Conservation (phyloP, 2,329 filamentous ascomycete species). For the Penicillium sp. region DNA sequence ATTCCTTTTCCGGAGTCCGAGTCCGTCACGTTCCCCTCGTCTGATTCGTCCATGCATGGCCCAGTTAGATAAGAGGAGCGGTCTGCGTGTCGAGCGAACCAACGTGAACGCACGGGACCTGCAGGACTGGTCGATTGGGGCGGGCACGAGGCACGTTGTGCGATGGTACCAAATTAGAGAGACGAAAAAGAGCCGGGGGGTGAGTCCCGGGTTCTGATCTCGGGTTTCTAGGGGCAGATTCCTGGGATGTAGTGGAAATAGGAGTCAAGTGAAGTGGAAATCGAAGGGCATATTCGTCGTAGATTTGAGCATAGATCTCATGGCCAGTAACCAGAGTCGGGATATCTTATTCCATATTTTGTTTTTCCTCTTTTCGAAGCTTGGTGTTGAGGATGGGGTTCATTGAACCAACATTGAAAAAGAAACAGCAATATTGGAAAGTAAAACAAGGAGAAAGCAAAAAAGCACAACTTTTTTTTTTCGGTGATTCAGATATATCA, state of each 20-base stretch:
- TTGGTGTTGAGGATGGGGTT: not conserved
- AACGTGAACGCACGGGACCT: conserved; percentile 1
- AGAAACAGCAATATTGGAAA: not conserved
- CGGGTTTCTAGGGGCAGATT: not conserved
- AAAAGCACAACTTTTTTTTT: conserved; percentile 15
- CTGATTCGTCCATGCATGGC: not conserved
- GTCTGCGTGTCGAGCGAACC: conserved; percentile 2
- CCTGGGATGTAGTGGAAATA: not conserved
- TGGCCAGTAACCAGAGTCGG: conserved; percentile 5
- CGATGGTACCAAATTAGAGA: not conserved
- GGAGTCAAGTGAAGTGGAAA: not conserved
- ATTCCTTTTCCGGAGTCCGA: not conserved
- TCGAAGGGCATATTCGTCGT: not conserved
- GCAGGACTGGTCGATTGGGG: not conserved
- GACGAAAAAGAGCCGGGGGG: not conserved
- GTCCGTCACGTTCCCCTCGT: not conserved
- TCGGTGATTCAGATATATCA: conserved; percentile 4
- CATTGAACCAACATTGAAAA: not conserved
- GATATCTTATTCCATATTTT: conserved; percentile 7
- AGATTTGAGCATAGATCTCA: conserved; percentile 1
- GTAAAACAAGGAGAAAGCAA: not conserved
- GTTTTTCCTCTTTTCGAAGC: not conserved
- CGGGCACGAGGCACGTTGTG: not conserved
- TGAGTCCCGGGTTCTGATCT: not conserved
- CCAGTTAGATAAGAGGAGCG: conserved; percentile 2